Conservation (phyloP, 176 grass and related monocot genomes). For the Metroxylon sagu region DNA sequence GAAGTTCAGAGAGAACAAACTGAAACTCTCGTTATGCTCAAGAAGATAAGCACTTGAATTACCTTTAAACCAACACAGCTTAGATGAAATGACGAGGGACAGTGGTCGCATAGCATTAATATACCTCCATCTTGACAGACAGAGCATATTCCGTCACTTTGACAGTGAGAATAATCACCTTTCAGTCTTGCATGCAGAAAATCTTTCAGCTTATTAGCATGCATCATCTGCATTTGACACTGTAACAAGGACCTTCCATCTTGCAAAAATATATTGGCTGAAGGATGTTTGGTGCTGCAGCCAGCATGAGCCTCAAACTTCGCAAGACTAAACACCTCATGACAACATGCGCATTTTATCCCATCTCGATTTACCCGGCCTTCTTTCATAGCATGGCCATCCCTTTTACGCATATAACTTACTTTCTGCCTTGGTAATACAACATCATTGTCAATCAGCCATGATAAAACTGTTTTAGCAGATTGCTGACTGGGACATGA, state of each 20-base stretch:
- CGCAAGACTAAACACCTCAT: conserved; percentile 33
- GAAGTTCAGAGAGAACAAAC: no score
- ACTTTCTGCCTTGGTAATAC: conserved; percentile 41
- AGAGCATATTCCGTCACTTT: conserved; percentile 68
- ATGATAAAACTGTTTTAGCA: conserved; percentile 44
- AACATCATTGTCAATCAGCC: conserved; percentile 56
- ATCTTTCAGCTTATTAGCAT: conserved; percentile 26
- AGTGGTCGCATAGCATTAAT: conserved; percentile 57
- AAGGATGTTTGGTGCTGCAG: conserved; percentile 29
- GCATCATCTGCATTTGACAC: conserved; percentile 54
- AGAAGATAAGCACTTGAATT: neutral
- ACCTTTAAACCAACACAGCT: conserved; percentile 63
- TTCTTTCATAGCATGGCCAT: conserved; percentile 31
- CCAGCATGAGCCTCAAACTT: conserved; percentile 61
- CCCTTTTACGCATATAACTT: conserved; percentile 31
- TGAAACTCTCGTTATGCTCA: neutral
- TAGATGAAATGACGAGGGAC: conserved; percentile 63
- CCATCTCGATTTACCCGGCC: conserved; percentile 39
- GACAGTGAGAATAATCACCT: conserved; percentile 23
- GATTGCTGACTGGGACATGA: conserved; percentile 2
- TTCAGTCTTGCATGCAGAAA: conserved; percentile 32
- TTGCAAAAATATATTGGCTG: conserved; percentile 44
- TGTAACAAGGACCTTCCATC: conserved; percentile 65
- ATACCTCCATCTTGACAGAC: conserved; percentile 52
- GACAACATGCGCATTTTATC: conserved; percentile 71